Base-by-base conservation (phyloP, 192 early-diverging fungal genomes). In the Backusella liffmaniae region DNA sequence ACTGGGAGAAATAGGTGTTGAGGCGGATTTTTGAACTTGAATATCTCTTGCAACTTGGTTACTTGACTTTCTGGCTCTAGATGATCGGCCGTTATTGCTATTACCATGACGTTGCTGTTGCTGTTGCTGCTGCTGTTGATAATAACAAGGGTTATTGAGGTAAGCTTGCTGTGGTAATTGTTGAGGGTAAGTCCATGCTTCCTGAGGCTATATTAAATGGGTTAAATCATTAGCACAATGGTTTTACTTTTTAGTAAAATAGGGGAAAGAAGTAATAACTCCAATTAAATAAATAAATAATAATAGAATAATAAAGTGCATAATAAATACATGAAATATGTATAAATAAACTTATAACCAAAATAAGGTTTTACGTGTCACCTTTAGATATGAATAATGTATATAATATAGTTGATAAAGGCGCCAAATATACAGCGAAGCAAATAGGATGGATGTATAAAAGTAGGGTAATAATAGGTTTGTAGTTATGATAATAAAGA, bases 131-230 rank as follows among this genome's bases (percentile, higher is more conserved):
- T 65, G 46, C 37, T 73, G 72, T 10, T 65, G 72, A 7, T 51
- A 34, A 41, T 73, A 65, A 46, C 51, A 72, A 32, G 70, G 39
- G 44, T 53, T 67, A 51, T 46, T 72, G 6, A 72, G 41, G 12
- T 49, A 29, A 39, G 41, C 39, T 16, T 46, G 44, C 29, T 72
- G 70, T 36, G 70, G 37, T 39, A 21, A n/a, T 53, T 53, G 35
- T 26, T 74, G 73, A 29, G 56, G 73, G 44, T 74, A 74, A n/a
- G 73, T 32, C 73, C 73, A 74, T 39, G 65, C 46, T 53, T 53
- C 72, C 35, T 73, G 72, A 36, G 72, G 49, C 46, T 53, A 62
- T n/a, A n/a, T 23, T 29, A 36, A 35, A 10, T 51, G 36, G 32
- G 10, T 21, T 51, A 49, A 62, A 37, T 16, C 7, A 53, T 29